Evolutionary conservation across 345 rosid genomes (phyloP).

Genomic region (Lepidium sativum): DNA sequence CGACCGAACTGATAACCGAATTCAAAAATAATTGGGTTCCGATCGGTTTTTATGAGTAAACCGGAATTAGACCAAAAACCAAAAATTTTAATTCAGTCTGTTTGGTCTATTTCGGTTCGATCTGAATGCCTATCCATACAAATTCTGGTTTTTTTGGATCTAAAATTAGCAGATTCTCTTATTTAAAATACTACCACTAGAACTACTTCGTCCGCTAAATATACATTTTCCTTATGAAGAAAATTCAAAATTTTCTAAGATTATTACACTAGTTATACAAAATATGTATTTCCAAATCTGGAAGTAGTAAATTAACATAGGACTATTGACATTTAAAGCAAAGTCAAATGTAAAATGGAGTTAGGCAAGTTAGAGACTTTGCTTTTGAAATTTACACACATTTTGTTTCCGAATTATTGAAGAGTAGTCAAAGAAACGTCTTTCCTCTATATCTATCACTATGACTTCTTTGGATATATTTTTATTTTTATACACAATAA

Average conservation of each 20-base stretch:
- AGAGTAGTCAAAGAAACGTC: slow-evolving; percentile 29
- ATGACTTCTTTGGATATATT: slow-evolving; percentile 10
- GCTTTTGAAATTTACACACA: slow-evolving; percentile 15
- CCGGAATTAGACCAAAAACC: too few species aligned
- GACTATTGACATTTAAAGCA: slow-evolving; percentile 23
- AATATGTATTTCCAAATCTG: background rate
- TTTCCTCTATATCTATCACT: slow-evolving; percentile 13
- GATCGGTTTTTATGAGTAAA: too few species aligned
- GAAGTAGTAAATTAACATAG: background rate
- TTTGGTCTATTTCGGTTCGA: too few species aligned
- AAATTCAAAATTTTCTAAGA: background rate
- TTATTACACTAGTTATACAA: too few species aligned
- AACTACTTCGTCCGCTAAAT: too few species aligned
- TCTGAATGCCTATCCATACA: too few species aligned
- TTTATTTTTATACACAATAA: background rate
- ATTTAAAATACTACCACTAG: too few species aligned
- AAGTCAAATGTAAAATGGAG: slow-evolving; percentile 27
- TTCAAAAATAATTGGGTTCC: too few species aligned
- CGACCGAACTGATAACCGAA: too few species aligned
- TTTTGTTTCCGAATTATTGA: background rate
- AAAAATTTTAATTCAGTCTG: too few species aligned
- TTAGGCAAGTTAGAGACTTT: slow-evolving; percentile 28
- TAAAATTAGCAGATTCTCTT: too few species aligned
- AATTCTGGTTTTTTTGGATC: too few species aligned
- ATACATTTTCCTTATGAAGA: background rate